Conservation (phyloP, 805 yeast genomes). For the Yarrowia deformans region DNA sequence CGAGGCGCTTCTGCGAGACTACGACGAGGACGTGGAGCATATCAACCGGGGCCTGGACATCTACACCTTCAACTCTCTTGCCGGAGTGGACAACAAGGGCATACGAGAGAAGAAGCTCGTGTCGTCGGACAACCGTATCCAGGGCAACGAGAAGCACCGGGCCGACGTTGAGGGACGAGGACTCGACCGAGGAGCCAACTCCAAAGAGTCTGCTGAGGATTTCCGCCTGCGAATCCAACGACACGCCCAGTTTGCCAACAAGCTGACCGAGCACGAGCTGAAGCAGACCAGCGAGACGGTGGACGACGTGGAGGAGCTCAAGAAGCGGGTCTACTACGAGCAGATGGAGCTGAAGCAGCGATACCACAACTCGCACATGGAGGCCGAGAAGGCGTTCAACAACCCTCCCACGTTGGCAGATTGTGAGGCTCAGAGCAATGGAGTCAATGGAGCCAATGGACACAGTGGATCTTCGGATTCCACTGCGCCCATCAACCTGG, state of each 20-base stretch:
- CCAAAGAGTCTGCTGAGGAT: slow-evolving; percentile 41
- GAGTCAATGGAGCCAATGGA: background rate
- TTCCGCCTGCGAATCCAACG: slow-evolving; percentile 48
- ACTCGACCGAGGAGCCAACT: slow-evolving; percentile 62
- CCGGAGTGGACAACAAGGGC: slow-evolving; percentile 87
- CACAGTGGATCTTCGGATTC: slow-evolving; percentile 9
- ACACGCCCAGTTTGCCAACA: slow-evolving; percentile 48
- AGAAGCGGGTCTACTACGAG: slow-evolving; percentile 46
- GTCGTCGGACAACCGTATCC: slow-evolving; percentile 82
- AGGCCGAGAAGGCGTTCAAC: slow-evolving; percentile 23
- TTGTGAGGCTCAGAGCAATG: background rate
- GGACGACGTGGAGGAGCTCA: slow-evolving; percentile 47
- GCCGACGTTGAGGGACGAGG: slow-evolving; percentile 83
- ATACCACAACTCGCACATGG: slow-evolving; percentile 35
- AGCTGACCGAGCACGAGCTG: slow-evolving; percentile 60
- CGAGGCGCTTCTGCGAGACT: slow-evolving; percentile 15
- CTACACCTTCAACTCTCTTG: slow-evolving; percentile 78
- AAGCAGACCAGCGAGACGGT: slow-evolving; percentile 53
- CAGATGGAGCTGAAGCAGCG: slow-evolving; percentile 40
- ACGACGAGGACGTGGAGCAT: slow-evolving; percentile 30
- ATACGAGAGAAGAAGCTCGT: slow-evolving; percentile 81
- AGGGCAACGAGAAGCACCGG: slow-evolving; percentile 67
- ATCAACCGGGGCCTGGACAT: slow-evolving; percentile 19
- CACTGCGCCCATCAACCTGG: slow-evolving; percentile 18
- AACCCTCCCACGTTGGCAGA: slow-evolving; percentile 5